Conservation (phyloP, 2,329 filamentous ascomycete genomes). For the Colletotrichum spinosum region DNA sequence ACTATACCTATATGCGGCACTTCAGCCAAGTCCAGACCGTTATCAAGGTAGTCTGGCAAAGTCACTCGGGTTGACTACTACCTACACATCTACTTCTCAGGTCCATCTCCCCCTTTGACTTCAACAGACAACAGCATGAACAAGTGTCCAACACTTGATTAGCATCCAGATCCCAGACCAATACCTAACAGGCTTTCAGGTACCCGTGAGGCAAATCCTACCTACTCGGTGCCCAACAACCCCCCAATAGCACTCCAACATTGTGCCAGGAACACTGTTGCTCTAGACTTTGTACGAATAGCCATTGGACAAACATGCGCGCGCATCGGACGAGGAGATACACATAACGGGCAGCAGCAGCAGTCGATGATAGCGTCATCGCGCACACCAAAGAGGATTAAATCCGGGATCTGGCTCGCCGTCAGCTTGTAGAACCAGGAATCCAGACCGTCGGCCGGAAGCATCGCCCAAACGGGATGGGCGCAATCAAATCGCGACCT, state of each 20-base stretch:
- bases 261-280: not conserved
- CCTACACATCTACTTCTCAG: too few species aligned
- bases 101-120: not conserved
- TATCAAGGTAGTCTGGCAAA: too few species aligned
- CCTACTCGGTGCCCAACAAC: too few species aligned
- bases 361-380: conserved; percentile 27
- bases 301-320: not conserved
- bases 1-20: too few species aligned
- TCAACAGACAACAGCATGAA: not conserved
- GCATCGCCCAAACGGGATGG: conserved; percentile 19
- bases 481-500: too few species aligned
- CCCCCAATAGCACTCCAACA: too few species aligned
- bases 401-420: conserved; percentile 19
- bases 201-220: conserved; percentile 30
- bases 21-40: too few species aligned
- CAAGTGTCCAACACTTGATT: conserved; percentile 11
- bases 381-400: conserved; percentile 8
- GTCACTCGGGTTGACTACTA: too few species aligned
- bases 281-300: too few species aligned
- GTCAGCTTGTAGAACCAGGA: conserved; percentile 14
- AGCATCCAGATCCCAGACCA: conserved; percentile 24
- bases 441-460: conserved; percentile 16
- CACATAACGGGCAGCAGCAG: not conserved
- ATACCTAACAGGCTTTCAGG: conserved; percentile 29
- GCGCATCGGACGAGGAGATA: not conserved